phyloP scores from a whole-genome alignment of 2,329 filamentous ascomycete species.

The Neospermospora avenae region DNA sequence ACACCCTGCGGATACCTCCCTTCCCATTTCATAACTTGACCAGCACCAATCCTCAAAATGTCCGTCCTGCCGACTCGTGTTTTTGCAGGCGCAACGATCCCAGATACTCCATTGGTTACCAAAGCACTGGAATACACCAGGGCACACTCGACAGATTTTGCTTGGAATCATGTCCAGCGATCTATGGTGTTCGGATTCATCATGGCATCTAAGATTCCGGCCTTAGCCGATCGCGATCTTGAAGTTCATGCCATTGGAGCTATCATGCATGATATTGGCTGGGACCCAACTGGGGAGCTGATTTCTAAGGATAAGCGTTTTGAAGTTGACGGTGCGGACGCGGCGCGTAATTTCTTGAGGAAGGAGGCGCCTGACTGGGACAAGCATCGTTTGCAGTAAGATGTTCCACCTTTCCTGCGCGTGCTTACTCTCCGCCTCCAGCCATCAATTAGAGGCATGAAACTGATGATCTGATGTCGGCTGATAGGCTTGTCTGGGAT shows the following conservation, averaged over 20 bases:
- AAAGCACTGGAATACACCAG: conserved; percentile 36
- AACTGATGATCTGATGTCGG: no score
- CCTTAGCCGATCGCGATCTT: conserved; percentile 30
- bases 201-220: conserved; percentile 36
- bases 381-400: conserved; percentile 42
- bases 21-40: background rate
- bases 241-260: conserved; percentile 41
- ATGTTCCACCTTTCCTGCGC: conserved; percentile 38
- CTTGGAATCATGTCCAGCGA: conserved; percentile 40
- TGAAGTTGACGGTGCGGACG: conserved; percentile 49
- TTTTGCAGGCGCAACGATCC: conserved; percentile 37
- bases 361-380: conserved; percentile 36
- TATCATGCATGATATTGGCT: conserved; percentile 45
- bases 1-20: background rate
- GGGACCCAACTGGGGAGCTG: conserved; percentile 37
- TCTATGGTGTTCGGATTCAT: conserved; percentile 37
- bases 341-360: conserved; percentile 41
- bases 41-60: background rate
- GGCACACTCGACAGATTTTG: conserved; percentile 32
- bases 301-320: conserved; percentile 45
- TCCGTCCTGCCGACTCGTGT: conserved; percentile 15
- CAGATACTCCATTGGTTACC: conserved; percentile 38
- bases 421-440: no score
- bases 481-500: conserved; percentile 44
- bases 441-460: no score